phyloP scores from a whole-genome alignment of 495 filamentous ascomycete species.

The Hypoxylon cercidicola region DNA sequence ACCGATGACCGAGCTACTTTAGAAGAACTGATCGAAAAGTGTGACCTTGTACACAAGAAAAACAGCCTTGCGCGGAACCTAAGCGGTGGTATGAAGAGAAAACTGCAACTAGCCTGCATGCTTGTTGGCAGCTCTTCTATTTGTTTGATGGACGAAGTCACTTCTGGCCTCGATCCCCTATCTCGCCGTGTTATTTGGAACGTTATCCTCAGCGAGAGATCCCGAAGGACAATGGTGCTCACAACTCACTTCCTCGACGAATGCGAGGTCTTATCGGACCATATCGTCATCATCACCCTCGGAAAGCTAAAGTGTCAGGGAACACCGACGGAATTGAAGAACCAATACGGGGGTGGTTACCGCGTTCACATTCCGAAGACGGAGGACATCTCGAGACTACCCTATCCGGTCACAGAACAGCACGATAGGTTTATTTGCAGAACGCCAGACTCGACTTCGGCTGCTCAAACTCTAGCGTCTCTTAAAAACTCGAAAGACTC shows the following conservation, averaged over 20 bases:
- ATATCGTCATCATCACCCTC: conserved; percentile 72
- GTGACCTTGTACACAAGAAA: conserved; percentile 71
- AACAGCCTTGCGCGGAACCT: conserved; percentile 66
- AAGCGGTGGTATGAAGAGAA: conserved; percentile 80
- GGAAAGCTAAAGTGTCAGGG: conserved; percentile 69
- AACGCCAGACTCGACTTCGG: conserved; percentile 63
- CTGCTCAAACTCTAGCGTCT: conserved; percentile 62
- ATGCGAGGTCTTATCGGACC: conserved; percentile 70
- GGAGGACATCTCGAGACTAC: conserved; percentile 48
- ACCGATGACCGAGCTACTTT: conserved; percentile 57
- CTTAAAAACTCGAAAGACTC: conserved; percentile 63
- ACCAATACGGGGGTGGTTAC: conserved; percentile 71
- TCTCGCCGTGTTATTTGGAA: conserved; percentile 79
- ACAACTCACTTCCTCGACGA: conserved; percentile 79
- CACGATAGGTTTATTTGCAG: conserved; percentile 70
- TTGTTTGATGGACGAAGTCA: conserved; percentile 80
- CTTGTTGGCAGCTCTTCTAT: conserved; percentile 76
- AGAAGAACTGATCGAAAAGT: conserved; percentile 65
- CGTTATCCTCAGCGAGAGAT: conserved; percentile 74
- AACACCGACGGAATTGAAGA: conserved; percentile 69
- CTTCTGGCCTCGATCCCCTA: conserved; percentile 75
- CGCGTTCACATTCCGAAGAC: conserved; percentile 68
- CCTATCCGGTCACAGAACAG: conserved; percentile 56
- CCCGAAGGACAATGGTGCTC: conserved; percentile 71
- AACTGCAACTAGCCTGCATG: conserved; percentile 80